These are phyloP conservation scores for Ganoderma lucidum DNA, from an alignment of 1,284 basidiomycete genomes.

Conservation along the genomic window DNA sequence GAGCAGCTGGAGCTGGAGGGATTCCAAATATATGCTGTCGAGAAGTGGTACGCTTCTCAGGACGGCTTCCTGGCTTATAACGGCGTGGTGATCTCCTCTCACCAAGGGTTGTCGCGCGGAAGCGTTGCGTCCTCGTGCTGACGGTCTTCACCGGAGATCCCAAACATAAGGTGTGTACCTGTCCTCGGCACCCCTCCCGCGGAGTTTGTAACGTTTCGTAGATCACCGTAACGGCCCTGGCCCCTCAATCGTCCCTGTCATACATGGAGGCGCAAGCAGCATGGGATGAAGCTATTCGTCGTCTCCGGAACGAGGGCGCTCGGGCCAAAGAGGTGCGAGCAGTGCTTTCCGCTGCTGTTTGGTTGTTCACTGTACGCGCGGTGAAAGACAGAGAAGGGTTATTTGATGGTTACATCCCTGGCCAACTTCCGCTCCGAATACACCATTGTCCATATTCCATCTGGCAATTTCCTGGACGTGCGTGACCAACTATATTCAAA, in stretches of 20 bases:
- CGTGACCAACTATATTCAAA: conserved; percentile 78
- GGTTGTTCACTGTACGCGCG: not conserved
- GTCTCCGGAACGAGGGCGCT: conserved; percentile 70
- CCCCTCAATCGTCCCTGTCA: conserved; percentile 51
- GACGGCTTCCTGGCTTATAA: conserved; percentile 19
- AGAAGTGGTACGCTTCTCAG: conserved; percentile 68
- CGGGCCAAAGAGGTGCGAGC: conserved; percentile 66
- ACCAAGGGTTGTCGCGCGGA: conserved; percentile 71
- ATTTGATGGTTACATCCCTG: conserved; percentile 81
- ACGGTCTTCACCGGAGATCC: conserved; percentile 79
- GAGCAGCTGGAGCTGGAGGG: conserved; percentile 58
- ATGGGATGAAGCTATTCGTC: conserved; percentile 66
- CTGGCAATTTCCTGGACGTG: conserved; percentile 68
- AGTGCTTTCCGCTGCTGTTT: conserved; percentile 3
- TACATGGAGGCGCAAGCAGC: conserved; percentile 56
- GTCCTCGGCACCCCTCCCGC: not conserved
- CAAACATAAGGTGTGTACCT: conserved; percentile 58
- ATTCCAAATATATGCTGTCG: conserved; percentile 83
- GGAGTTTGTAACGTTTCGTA: conserved; percentile 37
- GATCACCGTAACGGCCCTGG: conserved; percentile 67
- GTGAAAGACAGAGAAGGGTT: conserved; percentile 66
- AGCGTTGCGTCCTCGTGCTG: conserved; percentile 63
- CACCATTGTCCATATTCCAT: conserved; percentile 79
- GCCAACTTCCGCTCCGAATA: conserved; percentile 86
- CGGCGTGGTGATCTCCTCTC: conserved; percentile 14